Evolutionary conservation across 2,329 filamentous ascomycete species (phyloP).

Genomic region (Penicillium corylophilum): DNA sequence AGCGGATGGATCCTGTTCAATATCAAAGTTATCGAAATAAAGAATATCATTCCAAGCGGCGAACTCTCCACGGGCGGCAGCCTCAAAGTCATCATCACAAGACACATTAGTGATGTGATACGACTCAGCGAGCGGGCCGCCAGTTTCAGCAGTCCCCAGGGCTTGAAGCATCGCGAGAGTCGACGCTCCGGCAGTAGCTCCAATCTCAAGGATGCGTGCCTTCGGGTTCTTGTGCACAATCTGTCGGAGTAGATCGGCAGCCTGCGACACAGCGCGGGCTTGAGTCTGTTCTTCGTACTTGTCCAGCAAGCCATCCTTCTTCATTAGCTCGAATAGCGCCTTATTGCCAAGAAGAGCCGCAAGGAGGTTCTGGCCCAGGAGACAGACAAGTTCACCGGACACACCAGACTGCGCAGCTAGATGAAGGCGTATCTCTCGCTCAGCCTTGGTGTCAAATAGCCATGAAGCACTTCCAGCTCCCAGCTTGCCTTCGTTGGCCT

Average conservation of each 20-base stretch:
- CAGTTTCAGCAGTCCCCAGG: constrained; percentile 6
- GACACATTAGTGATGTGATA: constrained; percentile 51
- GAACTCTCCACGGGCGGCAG: constrained; percentile 1
- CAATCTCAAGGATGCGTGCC: constrained; percentile 34
- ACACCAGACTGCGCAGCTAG: background rate
- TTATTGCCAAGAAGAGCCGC: background rate
- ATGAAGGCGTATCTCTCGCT: background rate
- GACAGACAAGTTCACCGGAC: background rate
- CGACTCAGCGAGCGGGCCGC: background rate
- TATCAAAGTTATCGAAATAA: constrained; percentile 29
- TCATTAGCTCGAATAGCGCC: background rate
- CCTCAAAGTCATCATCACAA: constrained; percentile 22
- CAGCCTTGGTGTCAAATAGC: background rate
- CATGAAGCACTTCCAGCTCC: background rate
- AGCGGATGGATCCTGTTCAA: constrained; percentile 30
- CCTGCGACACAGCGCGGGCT: background rate
- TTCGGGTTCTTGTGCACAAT: constrained; percentile 18
- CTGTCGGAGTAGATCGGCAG: background rate
- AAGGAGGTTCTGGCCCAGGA: background rate
- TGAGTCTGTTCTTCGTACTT: too few species aligned
- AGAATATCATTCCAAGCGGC: constrained; percentile 12
- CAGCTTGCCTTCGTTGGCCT: background rate
- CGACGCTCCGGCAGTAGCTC: constrained; percentile 33
- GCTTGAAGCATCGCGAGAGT: constrained; percentile 17
- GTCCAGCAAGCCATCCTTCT: background rate